Evolutionary conservation across 805 yeast species (phyloP).

Genomic region (Clavispora vitiphila): DNA sequence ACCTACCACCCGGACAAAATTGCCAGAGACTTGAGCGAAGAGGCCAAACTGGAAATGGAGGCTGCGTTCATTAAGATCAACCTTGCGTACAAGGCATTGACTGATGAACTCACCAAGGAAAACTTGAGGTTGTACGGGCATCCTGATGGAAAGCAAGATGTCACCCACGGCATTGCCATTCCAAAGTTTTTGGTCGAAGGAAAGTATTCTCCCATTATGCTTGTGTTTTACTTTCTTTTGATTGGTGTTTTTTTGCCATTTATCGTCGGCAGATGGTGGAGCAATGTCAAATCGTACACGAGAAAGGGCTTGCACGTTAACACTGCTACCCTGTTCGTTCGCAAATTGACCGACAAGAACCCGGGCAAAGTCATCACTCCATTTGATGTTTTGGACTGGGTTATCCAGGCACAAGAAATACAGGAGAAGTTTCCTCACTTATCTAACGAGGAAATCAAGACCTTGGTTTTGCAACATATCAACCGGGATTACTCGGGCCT

Average conservation of each 20-base stretch:
- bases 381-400: slow-evolving; percentile 51
- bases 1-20: slow-evolving; percentile 93
- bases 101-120: slow-evolving; percentile 80
- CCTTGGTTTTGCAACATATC: slow-evolving; percentile 53
- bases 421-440: slow-evolving; percentile 35
- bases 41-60: slow-evolving; percentile 57
- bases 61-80: slow-evolving; percentile 73
- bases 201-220: slow-evolving; percentile 59
- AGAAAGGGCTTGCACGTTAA: slow-evolving; percentile 75
- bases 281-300: slow-evolving; percentile 69
- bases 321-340: slow-evolving; percentile 77
- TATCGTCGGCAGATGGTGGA: slow-evolving; percentile 89
- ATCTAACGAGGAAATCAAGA: slow-evolving; percentile 44
- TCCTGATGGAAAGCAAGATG: slow-evolving; percentile 95
- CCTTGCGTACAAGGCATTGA: slow-evolving; percentile 90
- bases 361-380: slow-evolving; percentile 64
- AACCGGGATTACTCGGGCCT: slow-evolving; percentile 39
- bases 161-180: slow-evolving; percentile 88
- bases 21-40: slow-evolving; percentile 54
- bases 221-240: slow-evolving; percentile 57
- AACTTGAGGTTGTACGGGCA: slow-evolving; percentile 88
- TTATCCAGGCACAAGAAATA: slow-evolving; percentile 67
- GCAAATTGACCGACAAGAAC: slow-evolving; percentile 65
- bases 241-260: slow-evolving; percentile 78
- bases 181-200: slow-evolving; percentile 90